phyloP scores from a whole-genome alignment of 78 protist species.

The Acrasis kona region DNA sequence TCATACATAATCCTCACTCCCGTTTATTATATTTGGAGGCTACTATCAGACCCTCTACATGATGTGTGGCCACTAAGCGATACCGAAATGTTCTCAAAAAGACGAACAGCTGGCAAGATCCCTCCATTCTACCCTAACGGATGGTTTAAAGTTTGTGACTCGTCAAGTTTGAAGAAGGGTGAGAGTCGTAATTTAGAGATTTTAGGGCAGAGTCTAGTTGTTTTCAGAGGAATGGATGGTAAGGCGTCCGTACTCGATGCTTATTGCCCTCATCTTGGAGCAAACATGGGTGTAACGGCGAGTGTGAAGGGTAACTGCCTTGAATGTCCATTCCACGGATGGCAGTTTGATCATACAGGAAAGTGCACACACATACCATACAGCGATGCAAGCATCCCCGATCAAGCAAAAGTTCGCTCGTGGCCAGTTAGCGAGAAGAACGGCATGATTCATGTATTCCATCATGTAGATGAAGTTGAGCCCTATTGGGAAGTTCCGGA shows the following conservation, averaged over 20 bases:
- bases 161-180: background rate
- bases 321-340: constrained; percentile 44
- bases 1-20: too few relatives aligned
- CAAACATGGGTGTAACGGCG: constrained; percentile 32
- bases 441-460: constrained; percentile 11
- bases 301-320: constrained; percentile 24
- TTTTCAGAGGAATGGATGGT: constrained; percentile 26
- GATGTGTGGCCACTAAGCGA: too few relatives aligned
- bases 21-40: too few relatives aligned
- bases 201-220: constrained; percentile 14
- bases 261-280: constrained; percentile 53
- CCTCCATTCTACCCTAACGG: constrained; percentile 21
- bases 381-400: constrained; percentile 3
- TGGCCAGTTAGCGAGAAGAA: background rate
- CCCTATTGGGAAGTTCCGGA: background rate
- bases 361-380: background rate
- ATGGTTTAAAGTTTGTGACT: constrained; percentile 2
- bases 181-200: background rate
- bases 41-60: too few relatives aligned
- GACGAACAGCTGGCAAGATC: background rate
- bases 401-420: background rate
- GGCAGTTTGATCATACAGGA: constrained; percentile 31
- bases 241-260: constrained; percentile 27
- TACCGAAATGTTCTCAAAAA: background rate
- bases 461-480: constrained; percentile 6